Evolutionary conservation across 2,329 filamentous ascomycete genomes (phyloP), one percentile per base, ranked within the genome.

Genomic region (Aspergillus thermomutatus): DNA sequence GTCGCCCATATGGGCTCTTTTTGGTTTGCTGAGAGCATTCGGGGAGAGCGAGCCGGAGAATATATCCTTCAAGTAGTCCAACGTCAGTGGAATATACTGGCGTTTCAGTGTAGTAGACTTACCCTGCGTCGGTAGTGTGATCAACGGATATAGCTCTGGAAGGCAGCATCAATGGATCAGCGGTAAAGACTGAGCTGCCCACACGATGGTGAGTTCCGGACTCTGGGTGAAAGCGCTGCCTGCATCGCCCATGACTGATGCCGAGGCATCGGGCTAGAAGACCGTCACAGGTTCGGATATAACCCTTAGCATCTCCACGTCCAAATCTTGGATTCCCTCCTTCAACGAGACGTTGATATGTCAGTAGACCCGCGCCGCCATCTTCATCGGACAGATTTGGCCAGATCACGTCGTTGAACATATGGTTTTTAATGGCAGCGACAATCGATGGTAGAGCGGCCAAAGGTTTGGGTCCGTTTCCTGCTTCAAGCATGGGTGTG

Each of bases 321-420:
- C 92, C 92, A 6, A 96, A 79, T 26, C 90, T 87, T 1, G 89
- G 87, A 58, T 93, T 94, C 3, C 93, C 93, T 10, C 92, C 93
- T 70, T 97, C 92, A 4, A 91, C 87, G 9, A 99, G 80, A 17
- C 94, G 85, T 71, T 92, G 87, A 66, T 96, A 97, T 0, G 91
- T 96, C 34, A 99, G 86, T 27, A 99, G 82, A 0, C 94, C 94
- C 3, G 92, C 92, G 25, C 94, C 94, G 34, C 92, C 92, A 71
- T 96, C 94, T 75, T 99, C 94, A 68, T 99, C 93, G 0, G 91
- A 95, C 41, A 99, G 78, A 65, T 99, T 99, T 0, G 94, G 94
- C 94, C 94, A 99, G 53, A 97, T 96, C 56, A 96, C 80, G 68
- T 97, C 95, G 75, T 99, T 99, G 79, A 99, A 99, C 58, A 99